Evolutionary conservation across 192 early-diverging fungal genomes (phyloP), one percentile per base, ranked within the genome.

Genomic region (Entomortierella parvispora): DNA sequence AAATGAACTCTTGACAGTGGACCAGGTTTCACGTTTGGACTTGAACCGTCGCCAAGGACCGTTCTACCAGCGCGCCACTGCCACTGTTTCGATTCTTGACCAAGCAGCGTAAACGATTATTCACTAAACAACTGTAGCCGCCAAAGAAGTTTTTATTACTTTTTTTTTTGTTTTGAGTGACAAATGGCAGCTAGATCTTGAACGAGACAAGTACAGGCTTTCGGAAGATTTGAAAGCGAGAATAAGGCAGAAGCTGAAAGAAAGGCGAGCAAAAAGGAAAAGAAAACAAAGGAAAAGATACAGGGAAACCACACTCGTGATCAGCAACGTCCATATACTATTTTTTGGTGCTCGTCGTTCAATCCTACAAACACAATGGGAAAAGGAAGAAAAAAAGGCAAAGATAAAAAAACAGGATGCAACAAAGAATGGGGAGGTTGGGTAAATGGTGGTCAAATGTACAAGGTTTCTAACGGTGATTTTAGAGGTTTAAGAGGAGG

Each of bases 391-490:
- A n/a, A 60, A 52, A 43, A 69, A 53, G 14, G 51, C 45, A 22
- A 56, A 62, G 48, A 14, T 33, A 15, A 20, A 31, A 43, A n/a
- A 48, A 45, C 20, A 54, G 51, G 20, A 31, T 11, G 33, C n/a
- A 56, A 37, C 11, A 56, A 56, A 54, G 18, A 32, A 22, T 14
- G 31, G 23, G 32, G 29, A 56, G 29, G 17, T 53, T 58, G 68
- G 70, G 20, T 68, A 77, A 55, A 56, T 77, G 37, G 62, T 65
- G 34, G 53, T 65, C 34, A 69, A 85, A 67, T 69, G 64, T 71
- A 80, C 61, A 68, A 32, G 52, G 44, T 47, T 46, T 17, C 29
- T 40, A 29, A 33, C 8, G 34, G 18, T 23, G 22, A 49, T 49
- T 26, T 25, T 12, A 29, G 54, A 29, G 54, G 4, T 12, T 34